A percentile compares a stretch with the other conserved stretches of the same genome.
phyloP scores from a whole-genome alignment of 495 filamentous ascomycete species.

The Aspergillus kassunensis region DNA sequence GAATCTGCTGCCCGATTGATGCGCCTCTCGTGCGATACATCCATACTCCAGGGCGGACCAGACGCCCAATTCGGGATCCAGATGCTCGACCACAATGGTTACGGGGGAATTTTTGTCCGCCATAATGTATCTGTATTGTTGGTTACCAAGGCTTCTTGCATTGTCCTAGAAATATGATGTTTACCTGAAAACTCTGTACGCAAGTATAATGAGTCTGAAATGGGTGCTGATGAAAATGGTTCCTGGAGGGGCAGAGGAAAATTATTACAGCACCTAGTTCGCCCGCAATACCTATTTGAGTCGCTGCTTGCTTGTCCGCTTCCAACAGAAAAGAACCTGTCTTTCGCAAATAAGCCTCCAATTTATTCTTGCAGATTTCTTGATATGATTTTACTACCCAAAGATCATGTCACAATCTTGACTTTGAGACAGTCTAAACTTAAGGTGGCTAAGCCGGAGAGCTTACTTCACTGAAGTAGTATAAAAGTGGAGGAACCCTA shows the following conservation, averaged over 20 bases:
- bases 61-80: slow-evolving; percentile 86
- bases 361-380: no score
- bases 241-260: background rate
- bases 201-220: no score
- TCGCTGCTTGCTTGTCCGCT: background rate
- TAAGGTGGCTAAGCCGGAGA: background rate
- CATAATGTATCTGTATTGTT: slow-evolving; percentile 19
- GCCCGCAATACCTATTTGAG: background rate
- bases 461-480: no score
- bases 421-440: background rate
- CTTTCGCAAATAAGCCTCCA: background rate
- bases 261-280: background rate
- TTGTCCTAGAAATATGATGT: no score
- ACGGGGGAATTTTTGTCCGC: slow-evolving; percentile 21
- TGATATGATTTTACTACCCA: background rate
- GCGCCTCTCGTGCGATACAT: slow-evolving; percentile 76
- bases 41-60: slow-evolving; percentile 93
- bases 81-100: slow-evolving; percentile 86
- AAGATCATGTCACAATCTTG: background rate
- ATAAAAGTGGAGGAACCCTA: no score
- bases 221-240: background rate
- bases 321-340: background rate
- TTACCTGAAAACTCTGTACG: no score
- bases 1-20: slow-evolving; percentile 63
- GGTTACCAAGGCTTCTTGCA: background rate